These are phyloP conservation scores for Beauveria sp. DNA, from an alignment of 2,329 filamentous ascomycete genomes.

Conservation along the genomic window DNA sequence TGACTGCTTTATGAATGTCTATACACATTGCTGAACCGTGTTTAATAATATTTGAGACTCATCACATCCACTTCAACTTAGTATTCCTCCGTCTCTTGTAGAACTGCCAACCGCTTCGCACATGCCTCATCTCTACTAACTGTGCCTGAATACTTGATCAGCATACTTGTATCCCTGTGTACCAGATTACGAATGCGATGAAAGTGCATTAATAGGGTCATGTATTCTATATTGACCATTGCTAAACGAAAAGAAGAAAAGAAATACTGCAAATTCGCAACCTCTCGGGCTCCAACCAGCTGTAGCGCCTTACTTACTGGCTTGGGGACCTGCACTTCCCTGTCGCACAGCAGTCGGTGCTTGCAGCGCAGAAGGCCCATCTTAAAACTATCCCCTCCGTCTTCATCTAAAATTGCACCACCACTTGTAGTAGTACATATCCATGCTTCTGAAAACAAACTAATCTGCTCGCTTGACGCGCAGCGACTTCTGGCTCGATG, in stretches of 20 bases:
- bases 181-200: neutral
- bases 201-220: neutral
- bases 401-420: neutral
- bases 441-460: neutral
- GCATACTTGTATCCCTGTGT: neutral
- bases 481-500: neutral
- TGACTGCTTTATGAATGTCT: neutral
- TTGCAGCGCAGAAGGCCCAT: neutral
- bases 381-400: neutral
- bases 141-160: too few species aligned
- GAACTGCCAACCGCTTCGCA: too few species aligned
- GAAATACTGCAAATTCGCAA: constrained; percentile 19
- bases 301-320: neutral
- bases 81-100: neutral
- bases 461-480: neutral
- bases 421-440: neutral
- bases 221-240: constrained; percentile 5
- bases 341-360: constrained; percentile 46
- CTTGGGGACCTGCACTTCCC: constrained; percentile 18
- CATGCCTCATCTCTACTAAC: too few species aligned
- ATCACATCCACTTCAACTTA: neutral
- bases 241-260: constrained; percentile 19
- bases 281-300: neutral
- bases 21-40: constrained; percentile 28
- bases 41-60: constrained; percentile 21